These are phyloP conservation scores for Glycyrrhiza uralensis DNA, from an alignment of 306 rosid genomes.

Conservation along the genomic window DNA sequence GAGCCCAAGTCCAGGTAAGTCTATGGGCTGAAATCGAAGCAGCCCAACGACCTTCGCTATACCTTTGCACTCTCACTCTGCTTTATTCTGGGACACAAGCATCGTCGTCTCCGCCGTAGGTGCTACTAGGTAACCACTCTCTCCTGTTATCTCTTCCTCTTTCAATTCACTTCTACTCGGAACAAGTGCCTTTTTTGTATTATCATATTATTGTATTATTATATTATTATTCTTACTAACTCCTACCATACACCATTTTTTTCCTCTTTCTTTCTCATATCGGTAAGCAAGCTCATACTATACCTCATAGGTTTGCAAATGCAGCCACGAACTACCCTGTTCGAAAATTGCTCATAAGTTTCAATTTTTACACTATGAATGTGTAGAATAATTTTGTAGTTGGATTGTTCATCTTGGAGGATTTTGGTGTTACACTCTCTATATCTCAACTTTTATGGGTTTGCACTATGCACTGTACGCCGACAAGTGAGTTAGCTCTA, in stretches of 20 bases:
- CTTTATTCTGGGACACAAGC: neutral
- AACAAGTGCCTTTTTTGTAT: neutral
- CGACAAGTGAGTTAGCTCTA: neutral
- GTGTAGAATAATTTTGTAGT: neutral
- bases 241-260: neutral
- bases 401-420: neutral
- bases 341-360: neutral
- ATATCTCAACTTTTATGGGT: neutral
- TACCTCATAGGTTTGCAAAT: neutral
- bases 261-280: neutral
- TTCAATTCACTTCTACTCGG: neutral
- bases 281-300: neutral
- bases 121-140: conserved; percentile 19
- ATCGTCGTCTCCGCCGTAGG: conserved; percentile 18
- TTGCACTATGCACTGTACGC: neutral
- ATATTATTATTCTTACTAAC: neutral
- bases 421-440: neutral
- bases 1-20: neutral
- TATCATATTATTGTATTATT: neutral
- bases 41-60: neutral
- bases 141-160: neutral
- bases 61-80: neutral
- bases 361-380: neutral
- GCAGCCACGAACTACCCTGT: neutral
- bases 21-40: neutral